Conservation (phyloP, 2,329 filamentous ascomycete species). For the Herpotrichia juniperi region DNA sequence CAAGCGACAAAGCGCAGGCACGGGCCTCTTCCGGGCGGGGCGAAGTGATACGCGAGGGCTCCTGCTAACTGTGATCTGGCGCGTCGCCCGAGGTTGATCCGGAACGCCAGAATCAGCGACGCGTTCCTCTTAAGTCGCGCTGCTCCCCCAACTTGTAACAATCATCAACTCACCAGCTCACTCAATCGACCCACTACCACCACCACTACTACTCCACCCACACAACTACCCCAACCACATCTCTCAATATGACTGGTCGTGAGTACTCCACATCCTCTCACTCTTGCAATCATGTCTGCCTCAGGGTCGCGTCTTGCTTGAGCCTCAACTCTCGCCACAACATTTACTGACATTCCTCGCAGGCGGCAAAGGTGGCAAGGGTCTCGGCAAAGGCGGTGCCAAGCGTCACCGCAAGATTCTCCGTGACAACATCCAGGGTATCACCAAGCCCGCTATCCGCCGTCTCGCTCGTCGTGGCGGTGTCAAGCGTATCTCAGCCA, state of each 20-base stretch:
- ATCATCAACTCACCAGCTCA: slow-evolving; percentile 24
- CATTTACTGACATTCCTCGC: slow-evolving; percentile 53
- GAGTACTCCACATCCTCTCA: slow-evolving; percentile 36
- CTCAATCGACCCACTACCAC: slow-evolving; percentile 19
- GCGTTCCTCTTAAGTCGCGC: slow-evolving; percentile 35
- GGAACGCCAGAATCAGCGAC: slow-evolving; percentile 14
- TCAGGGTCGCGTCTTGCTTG: slow-evolving; percentile 2
- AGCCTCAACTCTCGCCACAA: slow-evolving; percentile 7
- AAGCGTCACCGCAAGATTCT: slow-evolving; percentile 99
- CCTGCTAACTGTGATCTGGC: not conserved
- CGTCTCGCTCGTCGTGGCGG: slow-evolving; percentile 98
- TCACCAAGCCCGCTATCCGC: slow-evolving; percentile 97
- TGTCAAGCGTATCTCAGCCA: slow-evolving; percentile 99
- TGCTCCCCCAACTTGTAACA: slow-evolving; percentile 33
- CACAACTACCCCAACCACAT: slow-evolving; percentile 25
- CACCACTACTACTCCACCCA: slow-evolving; percentile 11
- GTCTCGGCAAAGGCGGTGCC: slow-evolving; percentile 96
- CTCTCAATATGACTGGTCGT: slow-evolving; percentile 60
- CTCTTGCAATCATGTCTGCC: slow-evolving; percentile 9
- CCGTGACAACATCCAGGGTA: slow-evolving; percentile 99
- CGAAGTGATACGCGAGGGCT: slow-evolving; percentile 11
- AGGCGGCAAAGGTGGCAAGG: slow-evolving; percentile 97
- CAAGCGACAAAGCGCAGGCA: slow-evolving; percentile 2
- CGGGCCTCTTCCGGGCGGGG: not conserved
- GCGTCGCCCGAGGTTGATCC: slow-evolving; percentile 7